A percentile compares a stretch with the other conserved stretches of the same genome.
Conservation (phyloP, 805 yeast genomes). For the Candida michaelii region DNA sequence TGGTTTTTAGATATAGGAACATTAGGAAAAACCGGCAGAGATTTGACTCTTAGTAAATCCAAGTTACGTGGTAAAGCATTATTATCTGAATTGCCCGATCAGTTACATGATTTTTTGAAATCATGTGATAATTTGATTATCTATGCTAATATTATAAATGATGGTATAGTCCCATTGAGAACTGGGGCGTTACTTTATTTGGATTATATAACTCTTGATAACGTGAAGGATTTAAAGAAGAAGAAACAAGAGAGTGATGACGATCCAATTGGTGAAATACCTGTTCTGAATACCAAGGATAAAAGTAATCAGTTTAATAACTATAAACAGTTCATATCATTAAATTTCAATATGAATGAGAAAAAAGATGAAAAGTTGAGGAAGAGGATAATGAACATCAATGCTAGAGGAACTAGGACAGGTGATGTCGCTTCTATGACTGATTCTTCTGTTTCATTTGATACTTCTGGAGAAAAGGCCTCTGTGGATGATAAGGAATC, state of each 20-base stretch:
- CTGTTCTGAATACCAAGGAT: constrained; percentile 16
- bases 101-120: constrained; percentile 30
- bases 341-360: constrained; percentile 17
- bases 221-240: constrained; percentile 28
- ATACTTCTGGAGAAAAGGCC: too few species aligned
- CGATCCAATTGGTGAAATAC: constrained; percentile 30
- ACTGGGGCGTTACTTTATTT: constrained; percentile 43
- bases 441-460: too few species aligned
- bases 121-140: constrained; percentile 34
- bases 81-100: constrained; percentile 41
- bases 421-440: neutral
- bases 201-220: constrained; percentile 44
- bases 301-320: constrained; percentile 9
- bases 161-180: constrained; percentile 46
- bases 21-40: constrained; percentile 46
- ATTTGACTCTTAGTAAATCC: constrained; percentile 41
- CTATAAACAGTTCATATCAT: constrained; percentile 19
- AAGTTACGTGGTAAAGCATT: constrained; percentile 29
- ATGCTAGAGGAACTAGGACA: constrained; percentile 20
- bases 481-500: too few species aligned
- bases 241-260: constrained; percentile 11
- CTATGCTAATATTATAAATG: constrained; percentile 46
- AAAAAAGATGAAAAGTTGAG: constrained; percentile 15
- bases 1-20: constrained; percentile 47
- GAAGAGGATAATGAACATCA: constrained; percentile 20